Evolutionary conservation across 2,329 filamentous ascomycete species (phyloP).

Genomic region (Neonectria coccinea): DNA sequence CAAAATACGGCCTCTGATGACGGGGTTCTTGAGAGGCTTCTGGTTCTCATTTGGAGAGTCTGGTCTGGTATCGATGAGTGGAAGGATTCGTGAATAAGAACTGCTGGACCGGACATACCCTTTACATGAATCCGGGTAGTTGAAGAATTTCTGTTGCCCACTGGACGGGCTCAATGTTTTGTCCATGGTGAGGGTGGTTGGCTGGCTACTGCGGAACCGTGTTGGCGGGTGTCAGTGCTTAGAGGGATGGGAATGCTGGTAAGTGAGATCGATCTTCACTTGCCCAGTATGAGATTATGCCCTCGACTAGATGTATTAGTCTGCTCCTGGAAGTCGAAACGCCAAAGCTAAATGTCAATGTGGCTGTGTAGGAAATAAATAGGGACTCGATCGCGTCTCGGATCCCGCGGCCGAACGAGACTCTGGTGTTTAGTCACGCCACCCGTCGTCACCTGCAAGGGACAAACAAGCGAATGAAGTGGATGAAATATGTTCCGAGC

Average conservation of each 20-base stretch:
- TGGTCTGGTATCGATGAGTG: constrained; percentile 8
- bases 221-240: neutral
- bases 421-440: neutral
- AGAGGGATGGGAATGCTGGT: neutral
- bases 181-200: neutral
- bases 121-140: constrained; percentile 20
- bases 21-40: constrained; percentile 19
- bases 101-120: neutral
- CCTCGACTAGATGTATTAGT: neutral
- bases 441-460: neutral
- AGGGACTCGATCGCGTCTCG: neutral
- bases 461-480: neutral
- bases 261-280: neutral
- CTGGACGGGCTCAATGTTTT: neutral
- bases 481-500: neutral
- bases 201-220: neutral
- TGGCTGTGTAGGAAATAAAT: constrained; percentile 1
- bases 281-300: neutral
- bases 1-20: constrained; percentile 18
- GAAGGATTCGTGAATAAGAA: neutral
- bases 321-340: neutral
- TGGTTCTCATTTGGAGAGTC: constrained; percentile 13
- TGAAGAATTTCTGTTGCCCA: constrained; percentile 14
- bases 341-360: neutral
- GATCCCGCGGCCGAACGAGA: neutral